These are phyloP conservation scores for Candida corydali DNA, from an alignment of 805 yeast genomes.

Conservation along the genomic window DNA sequence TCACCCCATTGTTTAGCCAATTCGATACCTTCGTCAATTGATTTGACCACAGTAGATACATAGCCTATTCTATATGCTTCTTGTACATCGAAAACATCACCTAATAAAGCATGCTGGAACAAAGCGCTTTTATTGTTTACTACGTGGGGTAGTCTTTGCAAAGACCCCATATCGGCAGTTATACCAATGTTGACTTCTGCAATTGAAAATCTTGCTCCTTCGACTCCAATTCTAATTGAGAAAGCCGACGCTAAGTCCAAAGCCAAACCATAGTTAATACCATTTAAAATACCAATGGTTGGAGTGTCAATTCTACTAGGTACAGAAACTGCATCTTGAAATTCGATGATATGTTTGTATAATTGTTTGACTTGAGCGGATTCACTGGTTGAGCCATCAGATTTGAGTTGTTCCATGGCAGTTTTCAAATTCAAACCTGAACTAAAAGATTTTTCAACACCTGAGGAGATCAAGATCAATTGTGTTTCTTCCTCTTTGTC, in stretches of 20 bases:
- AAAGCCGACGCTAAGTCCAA: conserved; percentile 60
- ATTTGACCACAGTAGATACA: conserved; percentile 42
- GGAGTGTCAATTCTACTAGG: conserved; percentile 52
- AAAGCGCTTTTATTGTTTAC: conserved; percentile 54
- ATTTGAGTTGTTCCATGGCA: conserved; percentile 11
- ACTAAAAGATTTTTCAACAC: conserved; percentile 52
- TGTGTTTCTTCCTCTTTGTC: conserved; percentile 43
- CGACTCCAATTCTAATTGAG: conserved; percentile 53
- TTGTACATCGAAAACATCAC: conserved; percentile 48
- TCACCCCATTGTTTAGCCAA: conserved; percentile 48
- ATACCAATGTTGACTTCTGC: conserved; percentile 72
- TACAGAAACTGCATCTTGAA: conserved; percentile 53
- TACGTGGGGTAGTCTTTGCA: conserved; percentile 59
- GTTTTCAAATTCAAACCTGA: conserved; percentile 62
- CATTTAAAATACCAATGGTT: conserved; percentile 65
- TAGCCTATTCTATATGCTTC: conserved; percentile 58
- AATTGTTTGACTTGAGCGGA: conserved; percentile 14
- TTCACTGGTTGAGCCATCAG: neutral
- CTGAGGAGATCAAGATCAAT: conserved; percentile 52
- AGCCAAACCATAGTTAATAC: conserved; percentile 62
- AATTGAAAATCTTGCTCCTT: conserved; percentile 51
- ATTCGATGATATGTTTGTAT: conserved; percentile 40
- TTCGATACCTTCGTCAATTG: conserved; percentile 46
- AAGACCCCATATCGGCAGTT: conserved; percentile 75
- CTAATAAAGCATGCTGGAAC: conserved; percentile 60